Conservation (phyloP, 352 stramenopile species). For the Phytophthora capsici region DNA sequence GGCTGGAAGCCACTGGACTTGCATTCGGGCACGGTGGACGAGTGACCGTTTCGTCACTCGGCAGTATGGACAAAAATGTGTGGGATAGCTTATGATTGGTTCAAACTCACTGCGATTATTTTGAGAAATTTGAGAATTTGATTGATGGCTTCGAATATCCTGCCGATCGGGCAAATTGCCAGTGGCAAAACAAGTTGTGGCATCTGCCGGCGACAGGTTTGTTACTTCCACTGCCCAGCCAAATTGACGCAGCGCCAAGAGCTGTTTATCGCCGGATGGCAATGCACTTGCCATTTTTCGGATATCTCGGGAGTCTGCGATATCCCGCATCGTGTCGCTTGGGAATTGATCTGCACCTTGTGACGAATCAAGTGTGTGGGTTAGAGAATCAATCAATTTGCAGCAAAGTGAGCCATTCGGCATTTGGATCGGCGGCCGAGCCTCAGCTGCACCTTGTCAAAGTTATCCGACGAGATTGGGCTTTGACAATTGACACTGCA, state of each 20-base stretch:
- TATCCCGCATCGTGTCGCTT: constrained; percentile 10
- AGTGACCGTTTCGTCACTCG: neutral
- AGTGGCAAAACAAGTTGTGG: no score
- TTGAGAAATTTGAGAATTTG: constrained; percentile 27
- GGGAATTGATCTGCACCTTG: neutral
- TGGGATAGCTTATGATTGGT: constrained; percentile 1
- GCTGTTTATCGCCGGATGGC: neutral
- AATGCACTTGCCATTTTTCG: neutral
- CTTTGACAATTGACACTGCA: no score
- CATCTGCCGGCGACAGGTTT: constrained; percentile 12
- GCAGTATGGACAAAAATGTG: constrained; percentile 10
- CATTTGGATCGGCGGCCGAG: neutral
- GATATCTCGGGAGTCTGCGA: constrained; percentile 26
- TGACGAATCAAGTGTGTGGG: constrained; percentile 3
- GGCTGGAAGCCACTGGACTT: neutral
- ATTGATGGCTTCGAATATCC: constrained; percentile 25
- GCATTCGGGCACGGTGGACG: constrained; percentile 5
- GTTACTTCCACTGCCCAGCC: constrained; percentile 1
- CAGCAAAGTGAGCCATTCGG: neutral
- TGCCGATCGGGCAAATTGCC: neutral
- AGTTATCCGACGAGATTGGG: constrained; percentile 7
- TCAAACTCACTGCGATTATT: constrained; percentile 14
- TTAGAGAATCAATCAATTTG: neutral
- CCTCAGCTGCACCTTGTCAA: constrained; percentile 9
- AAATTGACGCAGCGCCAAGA: no score